Percentiles rank a stretch among this genome's conserved stretches.
Evolutionary conservation across 257 asterid species (phyloP).

Genomic region (Thymus quinquecostatus): DNA sequence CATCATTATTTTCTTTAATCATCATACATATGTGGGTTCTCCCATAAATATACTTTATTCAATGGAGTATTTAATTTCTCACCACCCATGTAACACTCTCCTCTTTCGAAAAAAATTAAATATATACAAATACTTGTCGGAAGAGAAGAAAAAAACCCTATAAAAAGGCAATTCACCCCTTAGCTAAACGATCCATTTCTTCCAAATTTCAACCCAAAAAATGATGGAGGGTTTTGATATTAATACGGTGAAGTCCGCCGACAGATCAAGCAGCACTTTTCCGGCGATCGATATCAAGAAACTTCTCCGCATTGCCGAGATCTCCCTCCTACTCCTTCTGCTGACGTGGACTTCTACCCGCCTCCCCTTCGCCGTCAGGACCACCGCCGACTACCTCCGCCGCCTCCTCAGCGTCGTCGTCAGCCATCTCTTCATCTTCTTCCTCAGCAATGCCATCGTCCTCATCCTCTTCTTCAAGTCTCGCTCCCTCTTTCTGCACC

Average conservation of each 20-base stretch:
- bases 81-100: neutral
- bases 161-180: conserved; percentile 24
- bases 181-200: conserved; percentile 14
- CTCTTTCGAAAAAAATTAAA: too few relatives aligned
- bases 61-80: neutral
- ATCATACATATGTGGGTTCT: conserved; percentile 16
- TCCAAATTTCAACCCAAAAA: neutral
- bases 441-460: conserved; percentile 64
- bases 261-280: conserved; percentile 21
- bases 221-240: conserved; percentile 30
- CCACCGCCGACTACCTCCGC: conserved; percentile 65
- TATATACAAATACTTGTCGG: too few relatives aligned
- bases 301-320: conserved; percentile 59
- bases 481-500: conserved; percentile 36
- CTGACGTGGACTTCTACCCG: conserved; percentile 55
- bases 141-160: conserved; percentile 19
- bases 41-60: conserved; percentile 5
- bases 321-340: conserved; percentile 37
- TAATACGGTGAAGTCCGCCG: neutral
- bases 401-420: conserved; percentile 39
- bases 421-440: conserved; percentile 66
- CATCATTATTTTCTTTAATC: conserved; percentile 27
- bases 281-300: conserved; percentile 36
- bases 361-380: conserved; percentile 56
- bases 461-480: conserved; percentile 63